Evolutionary conservation across 192 early-diverging fungal genomes (phyloP).

Genomic region (Jimgerdemannia flammicorona): DNA sequence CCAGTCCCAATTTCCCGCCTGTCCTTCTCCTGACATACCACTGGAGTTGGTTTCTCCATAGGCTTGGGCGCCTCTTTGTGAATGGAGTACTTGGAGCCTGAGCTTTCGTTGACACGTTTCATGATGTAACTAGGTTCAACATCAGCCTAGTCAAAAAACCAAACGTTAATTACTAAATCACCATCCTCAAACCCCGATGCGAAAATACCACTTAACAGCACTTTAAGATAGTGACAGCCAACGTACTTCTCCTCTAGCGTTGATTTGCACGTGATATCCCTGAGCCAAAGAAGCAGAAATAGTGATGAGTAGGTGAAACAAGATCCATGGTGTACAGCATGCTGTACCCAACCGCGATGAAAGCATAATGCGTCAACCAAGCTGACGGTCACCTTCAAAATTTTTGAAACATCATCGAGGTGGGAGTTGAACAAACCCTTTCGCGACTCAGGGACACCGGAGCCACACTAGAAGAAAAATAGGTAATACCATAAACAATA

Average conservation of each 20-base stretch:
- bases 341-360: too few relatives aligned
- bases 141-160: constrained; percentile 46
- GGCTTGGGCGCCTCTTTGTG: constrained; percentile 50
- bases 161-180: background rate
- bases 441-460: constrained; percentile 85
- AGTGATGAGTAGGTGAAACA: background rate
- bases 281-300: constrained; percentile 12
- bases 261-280: constrained; percentile 85
- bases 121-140: constrained; percentile 81
- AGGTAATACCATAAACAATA: background rate
- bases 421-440: constrained; percentile 88
- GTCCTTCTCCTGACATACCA: constrained; percentile 37
- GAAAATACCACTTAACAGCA: background rate
- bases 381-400: constrained; percentile 59
- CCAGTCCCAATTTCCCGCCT: too few relatives aligned
- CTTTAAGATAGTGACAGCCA: too few relatives aligned
- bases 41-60: constrained; percentile 34
- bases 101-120: constrained; percentile 76
- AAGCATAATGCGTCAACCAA: too few relatives aligned
- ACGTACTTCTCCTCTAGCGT: constrained; percentile 67
- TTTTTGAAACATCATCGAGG: constrained; percentile 75
- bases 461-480: constrained; percentile 72
- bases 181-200: too few relatives aligned
- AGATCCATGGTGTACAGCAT: background rate
- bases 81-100: constrained; percentile 89